Base-by-base conservation (phyloP, 805 yeast species). In the Debaryomyces tyrocola region DNA sequence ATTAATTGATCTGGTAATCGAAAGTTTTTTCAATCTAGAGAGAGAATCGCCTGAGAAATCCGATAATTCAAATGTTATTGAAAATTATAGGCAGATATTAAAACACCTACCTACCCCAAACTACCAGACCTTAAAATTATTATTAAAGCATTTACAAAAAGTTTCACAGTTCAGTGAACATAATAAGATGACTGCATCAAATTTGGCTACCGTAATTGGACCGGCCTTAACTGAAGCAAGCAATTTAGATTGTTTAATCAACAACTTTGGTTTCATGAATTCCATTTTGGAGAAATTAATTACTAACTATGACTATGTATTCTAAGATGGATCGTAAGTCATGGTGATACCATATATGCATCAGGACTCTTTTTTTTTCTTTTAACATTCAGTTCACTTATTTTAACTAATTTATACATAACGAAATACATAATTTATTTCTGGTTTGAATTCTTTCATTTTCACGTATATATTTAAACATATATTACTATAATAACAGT, bases 141-240 rank as follows among this genome's bases (percentile, higher is more conserved):
- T 92, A 44, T 74, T 86, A 33, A 67, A 74, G 37, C 98, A 91
- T 68, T 75, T 91, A 69, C 74, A 78, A 52, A 77, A 76, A 53
- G 84, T 92, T 20, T 83, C 86, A 45, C 77, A 77, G 48, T 83
- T 82, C 58, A 83, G 84, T 38, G 83, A 79, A 9, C 69, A 68
- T 40, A 92, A 92, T 67, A 84, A 84, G 62, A 92, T 92, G 98
- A 88, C 85, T 46, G 81, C 96, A 2, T 84, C 90, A 1, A 92
- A 92, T 60, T 69, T 92, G 58, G 96, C 97, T 4, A 92, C 95
- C 45, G 97, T 92, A 6, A 85, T 92, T 51, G 84, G 84, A 1
- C 84, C 84, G 1, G 78, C 82, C 2, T 70, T 80, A 45, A 78
- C 82, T 4, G 84, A 80, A 51, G 82, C 83, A 11, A 71, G 80